Evolutionary conservation across 2,329 filamentous ascomycete genomes (phyloP), one percentile per base, ranked within the genome.

Genomic region (Pyricularia grisea): DNA sequence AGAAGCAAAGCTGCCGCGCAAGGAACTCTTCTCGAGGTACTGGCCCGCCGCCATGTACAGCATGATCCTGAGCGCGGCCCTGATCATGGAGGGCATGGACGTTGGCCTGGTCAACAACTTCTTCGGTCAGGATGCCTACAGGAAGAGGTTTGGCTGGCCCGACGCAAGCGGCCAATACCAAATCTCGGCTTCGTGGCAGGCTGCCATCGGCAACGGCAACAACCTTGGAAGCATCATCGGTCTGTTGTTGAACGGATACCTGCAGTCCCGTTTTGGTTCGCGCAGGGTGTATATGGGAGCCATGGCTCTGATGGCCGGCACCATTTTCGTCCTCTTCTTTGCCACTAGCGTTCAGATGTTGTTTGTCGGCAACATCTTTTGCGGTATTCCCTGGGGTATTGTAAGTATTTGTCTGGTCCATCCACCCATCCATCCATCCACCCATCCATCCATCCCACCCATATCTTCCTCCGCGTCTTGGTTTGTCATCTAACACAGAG

Each of bases 281-380:
- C 76, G 79, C n/a, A 76, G 77, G 70, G 81, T 80, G 0, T 78
- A 85, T 70, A 75, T 85, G 10, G 78, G 73, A 0, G 77, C 81
- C 0, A 74, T 86, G 50, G 68, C 77, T 0, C 60, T 73, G 71
- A 72, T 82, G 76, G 75, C 77, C 14, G 74, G 73, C 25, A 82
- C 82, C 70, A 81, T 89, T 69, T 89, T 88, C 74, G 83, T 89
- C 69, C 86, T 88, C 71, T 88, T 89, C 78, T 89, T 88, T 72
- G 85, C 86, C 14, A 81, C 83, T 2, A 84, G 83, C 0, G 79
- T 88, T 14, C 73, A 81, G 9, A 82, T 84, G 14, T 79, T 90
- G 2, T 82, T 88, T n/a, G 85, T 85, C 2, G 85, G 87, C 31
- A 86, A 90, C 78, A 78, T 90, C 2, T 79, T 90, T 0, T 84